Conservation (phyloP, 208 protist genomes). For the Leishmania tropica region DNA sequence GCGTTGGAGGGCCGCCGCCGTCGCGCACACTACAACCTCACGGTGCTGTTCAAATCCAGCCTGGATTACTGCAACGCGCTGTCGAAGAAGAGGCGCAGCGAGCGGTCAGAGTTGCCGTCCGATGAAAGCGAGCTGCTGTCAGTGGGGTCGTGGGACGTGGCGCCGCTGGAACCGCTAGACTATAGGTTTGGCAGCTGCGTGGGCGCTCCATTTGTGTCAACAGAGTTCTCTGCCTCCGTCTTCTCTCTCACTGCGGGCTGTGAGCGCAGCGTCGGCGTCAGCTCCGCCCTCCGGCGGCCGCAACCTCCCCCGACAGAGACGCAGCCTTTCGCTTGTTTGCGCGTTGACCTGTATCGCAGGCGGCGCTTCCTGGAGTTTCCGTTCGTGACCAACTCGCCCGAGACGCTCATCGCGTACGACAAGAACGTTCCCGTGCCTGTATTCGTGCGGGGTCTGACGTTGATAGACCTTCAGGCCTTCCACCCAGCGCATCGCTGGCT, state of each 20-base stretch:
- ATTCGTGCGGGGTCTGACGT: conserved; percentile 12
- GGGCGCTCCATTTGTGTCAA: too few species aligned
- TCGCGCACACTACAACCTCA: conserved; percentile 20
- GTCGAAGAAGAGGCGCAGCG: background rate
- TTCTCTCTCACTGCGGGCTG: background rate
- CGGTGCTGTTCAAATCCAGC: conserved; percentile 14
- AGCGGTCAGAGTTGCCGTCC: background rate
- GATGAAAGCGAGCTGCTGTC: conserved; percentile 3
- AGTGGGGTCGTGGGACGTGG: conserved; percentile 1
- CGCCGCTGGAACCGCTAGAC: background rate
- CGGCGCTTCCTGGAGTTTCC: conserved; percentile 25
- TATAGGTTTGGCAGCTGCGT: background rate
- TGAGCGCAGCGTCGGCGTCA: background rate
- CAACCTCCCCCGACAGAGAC: background rate
- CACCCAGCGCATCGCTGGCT: conserved; percentile 31
- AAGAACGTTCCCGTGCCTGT: background rate
- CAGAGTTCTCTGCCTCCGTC: background rate
- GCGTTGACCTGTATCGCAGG: conserved; percentile 4
- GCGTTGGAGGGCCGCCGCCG: conserved; percentile 19
- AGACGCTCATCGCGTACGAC: conserved; percentile 23
- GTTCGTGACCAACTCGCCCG: conserved; percentile 23
- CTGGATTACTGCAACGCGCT: conserved; percentile 1
- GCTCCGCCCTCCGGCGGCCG: background rate
- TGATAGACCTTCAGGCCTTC: conserved; percentile 30
- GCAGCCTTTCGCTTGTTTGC: background rate